Percentiles rank a stretch among this genome's conserved stretches.
These are phyloP conservation scores for Leucocoprinus leucothites DNA, from an alignment of 768 basidiomycete genomes.

Conservation along the genomic window DNA sequence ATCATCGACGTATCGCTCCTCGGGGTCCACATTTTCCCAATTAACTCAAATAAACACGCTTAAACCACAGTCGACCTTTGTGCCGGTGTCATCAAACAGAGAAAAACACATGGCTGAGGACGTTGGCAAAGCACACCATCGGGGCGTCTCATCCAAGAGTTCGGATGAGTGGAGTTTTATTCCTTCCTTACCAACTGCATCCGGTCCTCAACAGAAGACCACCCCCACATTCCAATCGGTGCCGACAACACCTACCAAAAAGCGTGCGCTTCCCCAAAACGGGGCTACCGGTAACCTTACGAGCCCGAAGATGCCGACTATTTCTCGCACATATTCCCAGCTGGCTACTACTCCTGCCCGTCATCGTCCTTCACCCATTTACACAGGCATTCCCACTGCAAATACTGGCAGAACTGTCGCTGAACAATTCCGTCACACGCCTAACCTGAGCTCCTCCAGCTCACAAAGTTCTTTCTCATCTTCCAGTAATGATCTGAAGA, in stretches of 20 bases:
- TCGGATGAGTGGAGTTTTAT: slow-evolving; percentile 6
- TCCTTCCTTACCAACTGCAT: not conserved
- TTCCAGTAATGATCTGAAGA: not conserved
- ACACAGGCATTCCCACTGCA: not conserved
- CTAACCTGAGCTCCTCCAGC: slow-evolving; percentile 5
- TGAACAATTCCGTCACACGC: not conserved
- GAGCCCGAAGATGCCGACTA: not conserved
- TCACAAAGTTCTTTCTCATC: slow-evolving; percentile 7
- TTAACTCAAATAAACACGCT: not conserved
- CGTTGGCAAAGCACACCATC: not conserved
- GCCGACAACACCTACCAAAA: slow-evolving; percentile 1
- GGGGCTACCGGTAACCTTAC: not conserved
- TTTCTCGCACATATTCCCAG: not conserved
- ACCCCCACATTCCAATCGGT: not conserved
- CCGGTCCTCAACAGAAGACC: not conserved
- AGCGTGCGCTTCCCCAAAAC: not conserved
- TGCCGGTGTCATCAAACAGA: not conserved
- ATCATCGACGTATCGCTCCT: not conserved
- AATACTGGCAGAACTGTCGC: not conserved
- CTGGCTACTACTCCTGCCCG: not conserved
- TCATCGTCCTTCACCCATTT: slow-evolving; percentile 5
- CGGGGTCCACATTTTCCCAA: slow-evolving; percentile 1
- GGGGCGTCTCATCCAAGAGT: not conserved
- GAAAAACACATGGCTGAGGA: slow-evolving; percentile 3
- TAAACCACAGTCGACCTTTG: not conserved